Evolutionary conservation across 2,329 filamentous ascomycete genomes (phyloP), one percentile per base, ranked within the genome.

Genomic region (Fusarium penzigii): DNA sequence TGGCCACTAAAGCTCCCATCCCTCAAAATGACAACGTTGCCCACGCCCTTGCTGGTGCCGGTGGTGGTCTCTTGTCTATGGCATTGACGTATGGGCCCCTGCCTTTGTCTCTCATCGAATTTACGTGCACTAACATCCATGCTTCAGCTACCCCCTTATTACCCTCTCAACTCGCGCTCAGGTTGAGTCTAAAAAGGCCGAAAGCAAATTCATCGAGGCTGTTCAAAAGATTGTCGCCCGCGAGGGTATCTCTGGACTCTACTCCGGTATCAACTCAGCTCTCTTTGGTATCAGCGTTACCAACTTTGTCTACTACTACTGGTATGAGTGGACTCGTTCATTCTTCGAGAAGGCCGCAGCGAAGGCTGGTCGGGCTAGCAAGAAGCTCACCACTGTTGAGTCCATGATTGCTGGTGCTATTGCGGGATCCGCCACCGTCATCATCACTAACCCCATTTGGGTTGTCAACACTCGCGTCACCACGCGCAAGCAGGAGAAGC

Each of bases 301-400:
- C 65, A 99, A 99, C 79, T 99, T 99, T 71, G 93, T 99, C 44
- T 99, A 99, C 81, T 99, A 99, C 78, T 99, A 97, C 81, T 99
- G 90, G 93, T 99, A 97, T 75, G 94, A 99, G 78, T 99, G 91
- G 90, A 94, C 92, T 57, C 87, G 92, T 53, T 82, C 88, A 46
- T 88, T 88, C 70, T 97, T 97, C 76, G 91, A 90, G 71, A 80
- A 81, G 59, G 89, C 91, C 10, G 91, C 92, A 42, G 72, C 81
- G 52, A 86, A 84, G 65, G 79, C 89, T 49, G 89, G 89, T 34
- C 86, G 90, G 58, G 82, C 86, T 51, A 86, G 83, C 56, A 88
- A 85, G 75, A 92, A 92, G 71, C 87, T 99, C 70, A 94, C 90
- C 16, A 96, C 94, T 0, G 73, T 93, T 62, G 93, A 99, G 78